Evolutionary conservation across 768 basidiomycete genomes (phyloP), one percentile per base, ranked within the genome.

Genomic region (Sporobolomyces pararoseus): DNA sequence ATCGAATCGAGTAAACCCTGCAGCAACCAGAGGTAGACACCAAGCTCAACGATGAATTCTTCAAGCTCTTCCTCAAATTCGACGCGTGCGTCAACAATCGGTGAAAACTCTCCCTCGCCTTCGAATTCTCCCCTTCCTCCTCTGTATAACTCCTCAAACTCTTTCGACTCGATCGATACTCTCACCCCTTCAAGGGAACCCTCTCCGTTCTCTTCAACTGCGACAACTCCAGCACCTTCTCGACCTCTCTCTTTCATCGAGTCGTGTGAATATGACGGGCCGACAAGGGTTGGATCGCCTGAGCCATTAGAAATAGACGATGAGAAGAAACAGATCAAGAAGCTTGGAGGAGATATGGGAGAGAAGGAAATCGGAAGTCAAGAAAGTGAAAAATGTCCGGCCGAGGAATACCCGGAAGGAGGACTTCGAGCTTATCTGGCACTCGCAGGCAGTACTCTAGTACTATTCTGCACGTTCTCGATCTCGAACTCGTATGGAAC

Each of bases 401-500:
- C 23, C 23, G 35, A 60, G 19, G 58, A 68, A 29, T 70, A 39
- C 47, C 65, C 65, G 0, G 72, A 74, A 12, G 69, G 69, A 0
- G 72, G 72, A 1, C 2, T 55, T 12, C 13, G 65, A 10, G 73
- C 70, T 0, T 74, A 53, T 32, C 32, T 67, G n/a, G 61, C 67
- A 21, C 61, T 75, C 25, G 39, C 50, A 0, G 75, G 70, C 0
- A 57, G 54, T 1, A 70, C 63, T 5, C 55, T 71, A 6, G 66
- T 71, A 21, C 46, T 75, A 2, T 13, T 64, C 3, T 51, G 42
- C 5, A 73, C 72, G 1, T 75, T 75, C 32, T 72, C 70, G 16
- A 27, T 63, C 7, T 60, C 54, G n/a, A 72, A 73, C 64, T 44
- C 51, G 23, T 70, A 60, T 29, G 68, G 58, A 0, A 42, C 49